phyloP scores from a whole-genome alignment of 2,329 filamentous ascomycete species.

The Sclerotinia glacialis region DNA sequence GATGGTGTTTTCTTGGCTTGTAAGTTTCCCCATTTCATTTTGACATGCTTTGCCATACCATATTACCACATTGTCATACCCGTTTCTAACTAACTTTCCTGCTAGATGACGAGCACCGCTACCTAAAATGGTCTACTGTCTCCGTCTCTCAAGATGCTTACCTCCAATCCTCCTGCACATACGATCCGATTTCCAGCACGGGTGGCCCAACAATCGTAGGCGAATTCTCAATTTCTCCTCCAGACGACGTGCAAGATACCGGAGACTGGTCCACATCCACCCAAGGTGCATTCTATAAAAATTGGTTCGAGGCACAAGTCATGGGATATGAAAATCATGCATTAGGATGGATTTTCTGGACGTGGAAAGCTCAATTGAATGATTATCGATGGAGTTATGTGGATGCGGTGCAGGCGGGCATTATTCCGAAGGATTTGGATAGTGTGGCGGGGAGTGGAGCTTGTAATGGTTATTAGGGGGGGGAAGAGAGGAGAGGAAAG shows the following conservation, averaged over 20 bases:
- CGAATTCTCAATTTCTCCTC: constrained; percentile 56
- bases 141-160: constrained; percentile 48
- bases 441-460: constrained; percentile 14
- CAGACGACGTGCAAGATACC: constrained; percentile 47
- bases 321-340: constrained; percentile 51
- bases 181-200: constrained; percentile 43
- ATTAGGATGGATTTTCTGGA: constrained; percentile 59
- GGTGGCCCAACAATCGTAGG: constrained; percentile 51
- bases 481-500: too few species aligned
- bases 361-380: constrained; percentile 53
- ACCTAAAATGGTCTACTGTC: constrained; percentile 52
- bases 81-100: background rate
- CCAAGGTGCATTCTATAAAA: constrained; percentile 50
- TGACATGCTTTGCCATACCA: too few species aligned
- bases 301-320: constrained; percentile 57
- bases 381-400: constrained; percentile 52
- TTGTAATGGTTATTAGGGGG: constrained; percentile 7
- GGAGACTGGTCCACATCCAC: constrained; percentile 45
- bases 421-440: constrained; percentile 38
- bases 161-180: constrained; percentile 50
- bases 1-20: constrained; percentile 47
- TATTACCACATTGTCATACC: background rate
- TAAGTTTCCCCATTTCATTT: constrained; percentile 38
- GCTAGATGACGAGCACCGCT: constrained; percentile 45
- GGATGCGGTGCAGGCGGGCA: constrained; percentile 42